Percentiles rank a stretch among this genome's conserved stretches.
These are phyloP conservation scores for Gossypium gossypioides DNA, from an alignment of 441 rosid species.

Conservation along the genomic window DNA sequence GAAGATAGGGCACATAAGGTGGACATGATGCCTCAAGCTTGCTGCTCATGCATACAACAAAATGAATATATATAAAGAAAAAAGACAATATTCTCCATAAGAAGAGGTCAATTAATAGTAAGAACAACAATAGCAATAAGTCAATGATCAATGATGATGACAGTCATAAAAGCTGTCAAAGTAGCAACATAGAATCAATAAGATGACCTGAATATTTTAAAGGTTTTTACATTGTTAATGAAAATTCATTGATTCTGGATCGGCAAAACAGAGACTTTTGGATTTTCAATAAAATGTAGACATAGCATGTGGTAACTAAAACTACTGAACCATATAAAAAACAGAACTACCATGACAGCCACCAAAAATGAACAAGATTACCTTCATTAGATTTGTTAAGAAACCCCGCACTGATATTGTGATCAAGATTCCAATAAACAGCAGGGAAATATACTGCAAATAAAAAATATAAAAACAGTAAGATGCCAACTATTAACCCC, in stretches of 20 bases:
- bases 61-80: not conserved
- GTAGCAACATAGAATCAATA: not conserved
- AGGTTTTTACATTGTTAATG: not conserved
- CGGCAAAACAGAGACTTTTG: not conserved
- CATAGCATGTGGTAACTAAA: not conserved
- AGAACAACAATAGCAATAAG: not conserved
- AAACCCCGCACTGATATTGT: slow-evolving; percentile 95
- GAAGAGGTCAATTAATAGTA: not conserved
- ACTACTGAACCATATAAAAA: not conserved
- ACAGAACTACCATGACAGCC: not conserved
- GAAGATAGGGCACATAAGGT: not conserved
- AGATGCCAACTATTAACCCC: not conserved
- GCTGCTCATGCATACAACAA: not conserved
- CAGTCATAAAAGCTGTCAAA: not conserved
- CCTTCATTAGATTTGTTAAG: slow-evolving; percentile 95
- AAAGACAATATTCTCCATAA: not conserved
- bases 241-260: not conserved
- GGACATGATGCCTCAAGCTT: not conserved
- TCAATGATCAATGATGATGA: not conserved
- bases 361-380: slow-evolving; percentile 21
- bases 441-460: slow-evolving; percentile 80
- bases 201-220: not conserved
- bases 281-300: not conserved
- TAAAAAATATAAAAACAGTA: slow-evolving; percentile 10
- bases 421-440: slow-evolving; percentile 89